These are phyloP conservation scores for Crucibulum laeve DNA, from an alignment of 768 basidiomycete species.

Conservation along the genomic window DNA sequence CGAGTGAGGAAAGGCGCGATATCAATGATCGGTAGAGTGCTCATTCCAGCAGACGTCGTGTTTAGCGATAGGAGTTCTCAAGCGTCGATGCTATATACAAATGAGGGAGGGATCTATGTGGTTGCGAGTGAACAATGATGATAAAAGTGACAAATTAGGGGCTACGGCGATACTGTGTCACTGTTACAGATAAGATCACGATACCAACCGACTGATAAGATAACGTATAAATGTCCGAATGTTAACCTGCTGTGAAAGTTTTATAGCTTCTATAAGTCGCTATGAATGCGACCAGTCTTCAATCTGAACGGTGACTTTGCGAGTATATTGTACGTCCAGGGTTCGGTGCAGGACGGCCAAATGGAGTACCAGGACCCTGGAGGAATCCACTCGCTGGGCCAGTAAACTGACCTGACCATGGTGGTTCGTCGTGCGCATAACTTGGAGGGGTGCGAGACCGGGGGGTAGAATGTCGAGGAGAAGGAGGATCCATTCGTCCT, in stretches of 20 bases:
- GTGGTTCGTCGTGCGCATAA: slow-evolving; percentile 12
- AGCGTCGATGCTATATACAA: too few relatives aligned
- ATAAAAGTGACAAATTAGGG: too few relatives aligned
- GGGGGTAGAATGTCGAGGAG: slow-evolving; percentile 12
- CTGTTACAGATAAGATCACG: not conserved
- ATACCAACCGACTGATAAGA: slow-evolving; percentile 1
- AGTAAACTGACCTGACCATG: slow-evolving; percentile 33
- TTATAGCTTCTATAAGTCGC: not conserved
- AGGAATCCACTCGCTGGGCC: slow-evolving; percentile 49
- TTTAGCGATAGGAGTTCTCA: not conserved
- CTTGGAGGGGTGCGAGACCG: slow-evolving; percentile 11
- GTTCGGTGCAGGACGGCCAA: slow-evolving; percentile 38
- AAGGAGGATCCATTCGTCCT: slow-evolving; percentile 8
- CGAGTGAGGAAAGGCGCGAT: slow-evolving; percentile 59
- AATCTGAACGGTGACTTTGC: slow-evolving; percentile 36
- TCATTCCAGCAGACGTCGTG: not conserved
- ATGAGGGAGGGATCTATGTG: too few relatives aligned
- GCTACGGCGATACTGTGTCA: too few relatives aligned
- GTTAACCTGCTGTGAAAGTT: not conserved
- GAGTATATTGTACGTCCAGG: slow-evolving; percentile 65
- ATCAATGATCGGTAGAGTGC: slow-evolving; percentile 63
- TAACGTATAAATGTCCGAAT: too few relatives aligned
- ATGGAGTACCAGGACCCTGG: slow-evolving; percentile 35
- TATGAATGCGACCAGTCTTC: not conserved
- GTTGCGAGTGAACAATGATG: too few relatives aligned